These are phyloP conservation scores for Petunia secreta DNA, from an alignment of 257 asterid genomes.

Conservation along the genomic window DNA sequence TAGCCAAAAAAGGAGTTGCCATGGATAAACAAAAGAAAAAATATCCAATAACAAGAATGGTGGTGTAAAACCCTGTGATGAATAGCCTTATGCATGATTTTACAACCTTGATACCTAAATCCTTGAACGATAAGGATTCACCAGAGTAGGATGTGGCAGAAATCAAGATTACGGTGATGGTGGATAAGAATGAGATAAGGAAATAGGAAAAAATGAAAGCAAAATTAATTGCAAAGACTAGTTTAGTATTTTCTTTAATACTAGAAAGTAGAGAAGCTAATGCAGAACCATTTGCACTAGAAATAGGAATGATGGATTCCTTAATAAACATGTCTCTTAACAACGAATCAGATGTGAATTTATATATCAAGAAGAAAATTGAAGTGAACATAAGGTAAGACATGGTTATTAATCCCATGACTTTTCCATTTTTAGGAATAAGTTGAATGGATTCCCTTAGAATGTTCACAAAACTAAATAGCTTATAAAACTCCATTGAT, in stretches of 20 bases:
- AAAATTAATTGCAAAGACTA: slow-evolving; percentile 30
- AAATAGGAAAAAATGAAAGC: slow-evolving; percentile 31
- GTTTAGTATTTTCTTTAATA: slow-evolving; percentile 27
- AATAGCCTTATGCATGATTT: slow-evolving; percentile 42
- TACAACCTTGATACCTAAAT: slow-evolving; percentile 29
- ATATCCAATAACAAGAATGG: slow-evolving; percentile 38
- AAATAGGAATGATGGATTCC: slow-evolving; percentile 31
- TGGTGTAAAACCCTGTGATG: slow-evolving; percentile 30
- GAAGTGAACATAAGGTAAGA: slow-evolving; percentile 31
- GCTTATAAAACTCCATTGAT: slow-evolving; percentile 30
- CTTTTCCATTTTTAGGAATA: slow-evolving; percentile 46
- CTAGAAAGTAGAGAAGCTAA: slow-evolving; percentile 1
- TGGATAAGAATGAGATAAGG: slow-evolving; percentile 39
- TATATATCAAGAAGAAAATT: slow-evolving; percentile 19
- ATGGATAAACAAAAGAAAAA: background rate
- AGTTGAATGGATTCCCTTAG: slow-evolving; percentile 40
- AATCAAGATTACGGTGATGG: slow-evolving; percentile 38
- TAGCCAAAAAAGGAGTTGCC: background rate
- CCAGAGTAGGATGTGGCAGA: slow-evolving; percentile 39
- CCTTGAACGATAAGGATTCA: slow-evolving; percentile 33
- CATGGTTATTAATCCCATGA: slow-evolving; percentile 33
- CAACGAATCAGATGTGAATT: slow-evolving; percentile 29
- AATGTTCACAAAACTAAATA: slow-evolving; percentile 33
- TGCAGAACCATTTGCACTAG: slow-evolving; percentile 26
- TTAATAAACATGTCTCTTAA: slow-evolving; percentile 8